Conservation (phyloP, 2,329 filamentous ascomycete genomes). For the Curvularia spicifera region DNA sequence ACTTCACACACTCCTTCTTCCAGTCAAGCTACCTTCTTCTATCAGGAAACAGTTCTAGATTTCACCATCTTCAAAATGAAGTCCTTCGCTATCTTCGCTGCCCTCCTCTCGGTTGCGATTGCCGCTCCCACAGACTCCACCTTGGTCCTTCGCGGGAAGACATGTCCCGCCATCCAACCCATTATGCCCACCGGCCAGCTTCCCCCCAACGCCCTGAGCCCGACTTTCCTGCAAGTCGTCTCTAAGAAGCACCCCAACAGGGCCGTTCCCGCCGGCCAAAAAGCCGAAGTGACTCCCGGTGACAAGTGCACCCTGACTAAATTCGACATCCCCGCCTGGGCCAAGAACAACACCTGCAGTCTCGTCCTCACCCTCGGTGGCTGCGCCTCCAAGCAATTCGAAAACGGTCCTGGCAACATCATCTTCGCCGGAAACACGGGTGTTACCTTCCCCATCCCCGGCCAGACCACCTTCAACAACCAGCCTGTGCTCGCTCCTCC, state of each 20-base stretch:
- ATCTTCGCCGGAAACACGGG: constrained; percentile 25
- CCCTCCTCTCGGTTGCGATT: constrained; percentile 4
- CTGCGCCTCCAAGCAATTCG: constrained; percentile 8
- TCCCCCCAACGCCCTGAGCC: constrained; percentile 16
- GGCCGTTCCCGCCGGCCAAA: constrained; percentile 19
- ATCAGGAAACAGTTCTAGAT: not conserved
- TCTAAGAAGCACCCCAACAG: constrained; percentile 22
- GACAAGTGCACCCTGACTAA: constrained; percentile 27
- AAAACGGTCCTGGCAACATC: constrained; percentile 27
- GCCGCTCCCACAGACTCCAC: constrained; percentile 8
- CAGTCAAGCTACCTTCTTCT: not conserved
- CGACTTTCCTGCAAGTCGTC: constrained; percentile 17
- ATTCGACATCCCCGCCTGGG: constrained; percentile 26
- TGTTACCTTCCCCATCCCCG: constrained; percentile 18
- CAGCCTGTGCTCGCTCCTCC: constrained; percentile 22
- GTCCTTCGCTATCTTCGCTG: constrained; percentile 12
- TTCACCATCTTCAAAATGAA: constrained; percentile 17
- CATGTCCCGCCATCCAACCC: constrained; percentile 19
- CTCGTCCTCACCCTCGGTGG: constrained; percentile 22
- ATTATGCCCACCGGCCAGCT: constrained; percentile 22
- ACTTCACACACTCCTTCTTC: constrained; percentile 1
- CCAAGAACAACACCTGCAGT: constrained; percentile 26
- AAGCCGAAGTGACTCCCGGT: constrained; percentile 20
- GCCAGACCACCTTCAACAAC: constrained; percentile 24
- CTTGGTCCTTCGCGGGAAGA: not conserved